Conservation (phyloP, 2,329 filamentous ascomycete genomes). For the Triangularia verruculosa region DNA sequence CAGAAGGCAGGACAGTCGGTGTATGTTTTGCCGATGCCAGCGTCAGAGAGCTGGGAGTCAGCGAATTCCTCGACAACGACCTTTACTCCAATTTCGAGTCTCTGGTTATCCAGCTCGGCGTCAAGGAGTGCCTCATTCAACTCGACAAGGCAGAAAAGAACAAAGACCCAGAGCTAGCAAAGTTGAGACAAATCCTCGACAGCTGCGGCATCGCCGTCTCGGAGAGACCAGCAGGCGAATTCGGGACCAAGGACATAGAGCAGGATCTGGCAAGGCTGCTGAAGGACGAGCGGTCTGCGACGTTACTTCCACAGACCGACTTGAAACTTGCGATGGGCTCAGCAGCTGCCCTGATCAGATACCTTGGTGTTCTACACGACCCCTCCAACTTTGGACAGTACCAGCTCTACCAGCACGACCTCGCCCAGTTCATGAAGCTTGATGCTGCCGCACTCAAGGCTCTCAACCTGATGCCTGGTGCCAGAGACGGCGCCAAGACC, state of each 20-base stretch:
- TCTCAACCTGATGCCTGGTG: slow-evolving; percentile 94
- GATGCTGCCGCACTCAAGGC: slow-evolving; percentile 92
- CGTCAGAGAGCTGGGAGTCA: slow-evolving; percentile 90
- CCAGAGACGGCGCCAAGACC: slow-evolving; percentile 88
- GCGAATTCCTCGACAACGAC: slow-evolving; percentile 98
- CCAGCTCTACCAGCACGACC: slow-evolving; percentile 92
- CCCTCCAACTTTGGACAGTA: slow-evolving; percentile 95
- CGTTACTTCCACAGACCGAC: slow-evolving; percentile 81
- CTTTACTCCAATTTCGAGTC: slow-evolving; percentile 98
- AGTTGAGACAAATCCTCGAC: slow-evolving; percentile 84
- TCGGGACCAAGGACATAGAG: slow-evolving; percentile 87
- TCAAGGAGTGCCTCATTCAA: slow-evolving; percentile 89
- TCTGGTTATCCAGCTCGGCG: slow-evolving; percentile 90
- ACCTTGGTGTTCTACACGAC: slow-evolving; percentile 86
- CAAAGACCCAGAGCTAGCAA: slow-evolving; percentile 83
- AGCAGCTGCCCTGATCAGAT: slow-evolving; percentile 89
- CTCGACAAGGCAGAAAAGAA: slow-evolving; percentile 74
- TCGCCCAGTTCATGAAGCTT: slow-evolving; percentile 97
- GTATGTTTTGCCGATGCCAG: slow-evolving; percentile 98
- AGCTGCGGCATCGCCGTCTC: slow-evolving; percentile 89
- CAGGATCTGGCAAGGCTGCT: slow-evolving; percentile 86
- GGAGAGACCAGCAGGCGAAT: slow-evolving; percentile 73
- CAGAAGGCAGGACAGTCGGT: slow-evolving; percentile 80
- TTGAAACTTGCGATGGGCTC: slow-evolving; percentile 95
- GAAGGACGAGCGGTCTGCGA: slow-evolving; percentile 77